Evolutionary conservation across 2,329 filamentous ascomycete genomes (phyloP).

Genomic region (Diplodia corticola): DNA sequence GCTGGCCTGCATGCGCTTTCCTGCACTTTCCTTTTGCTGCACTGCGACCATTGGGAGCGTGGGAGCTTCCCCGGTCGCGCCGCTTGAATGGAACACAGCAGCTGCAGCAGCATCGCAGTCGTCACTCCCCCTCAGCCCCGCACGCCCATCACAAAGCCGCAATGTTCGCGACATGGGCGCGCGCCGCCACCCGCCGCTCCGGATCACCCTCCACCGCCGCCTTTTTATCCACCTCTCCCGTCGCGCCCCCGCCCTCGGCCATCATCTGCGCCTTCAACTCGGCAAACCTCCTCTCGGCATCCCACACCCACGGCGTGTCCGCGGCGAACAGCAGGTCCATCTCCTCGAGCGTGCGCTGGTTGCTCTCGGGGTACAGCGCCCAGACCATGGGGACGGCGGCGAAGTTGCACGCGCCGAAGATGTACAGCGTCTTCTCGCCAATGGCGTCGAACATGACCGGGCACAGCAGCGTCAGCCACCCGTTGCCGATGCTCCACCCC

Average conservation of each 20-base stretch:
- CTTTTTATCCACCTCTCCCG: no score
- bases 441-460: slow-evolving; percentile 57
- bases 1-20: background rate
- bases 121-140: background rate
- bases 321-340: slow-evolving; percentile 73
- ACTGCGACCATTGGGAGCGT: no score
- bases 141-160: background rate
- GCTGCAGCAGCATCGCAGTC: background rate
- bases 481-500: slow-evolving; percentile 75
- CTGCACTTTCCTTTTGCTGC: background rate
- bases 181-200: background rate
- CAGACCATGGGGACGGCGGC: slow-evolving; percentile 69
- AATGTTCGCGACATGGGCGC: background rate
- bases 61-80: background rate
- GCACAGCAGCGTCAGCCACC: slow-evolving; percentile 55
- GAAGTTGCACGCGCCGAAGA: slow-evolving; percentile 60
- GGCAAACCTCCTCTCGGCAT: slow-evolving; percentile 35
- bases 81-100: background rate
- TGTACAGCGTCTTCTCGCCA: slow-evolving; percentile 70
- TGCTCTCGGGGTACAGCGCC: slow-evolving; percentile 73
- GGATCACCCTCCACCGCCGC: background rate
- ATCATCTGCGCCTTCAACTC: slow-evolving; percentile 25
- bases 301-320: slow-evolving; percentile 67
- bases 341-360: slow-evolving; percentile 71
- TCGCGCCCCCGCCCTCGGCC: background rate